phyloP scores from a whole-genome alignment of 306 rosid species.

The Acacia acuminata region DNA sequence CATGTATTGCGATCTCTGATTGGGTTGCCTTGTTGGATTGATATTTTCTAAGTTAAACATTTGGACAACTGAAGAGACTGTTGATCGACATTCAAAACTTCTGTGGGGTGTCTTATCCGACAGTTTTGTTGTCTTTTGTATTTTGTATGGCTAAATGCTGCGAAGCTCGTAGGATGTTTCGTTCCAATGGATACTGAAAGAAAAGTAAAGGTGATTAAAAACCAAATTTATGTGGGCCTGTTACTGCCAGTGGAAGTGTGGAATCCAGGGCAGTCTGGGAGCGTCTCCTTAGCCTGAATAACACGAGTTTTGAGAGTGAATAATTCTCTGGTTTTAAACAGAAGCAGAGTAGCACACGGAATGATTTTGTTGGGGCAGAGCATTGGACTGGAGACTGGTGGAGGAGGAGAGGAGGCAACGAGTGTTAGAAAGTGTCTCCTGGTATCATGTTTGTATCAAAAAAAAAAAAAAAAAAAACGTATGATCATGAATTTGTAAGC shows the following conservation, averaged over 20 bases:
- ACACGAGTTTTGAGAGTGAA: no score
- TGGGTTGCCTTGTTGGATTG: background rate
- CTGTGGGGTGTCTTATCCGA: background rate
- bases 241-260: background rate
- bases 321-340: no score
- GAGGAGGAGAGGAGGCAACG: background rate
- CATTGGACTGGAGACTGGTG: background rate
- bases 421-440: slow-evolving; percentile 32
- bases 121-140: background rate
- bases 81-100: background rate
- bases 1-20: background rate
- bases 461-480: no score
- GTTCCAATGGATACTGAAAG: background rate
- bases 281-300: no score
- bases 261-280: background rate
- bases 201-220: background rate
- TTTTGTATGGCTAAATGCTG: background rate
- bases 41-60: background rate
- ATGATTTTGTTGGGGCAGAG: background rate
- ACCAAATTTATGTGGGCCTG: background rate
- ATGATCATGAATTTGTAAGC: background rate
- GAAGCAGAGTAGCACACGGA: background rate
- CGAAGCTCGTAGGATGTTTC: background rate
- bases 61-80: background rate
- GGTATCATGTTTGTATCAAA: no score